phyloP scores from a whole-genome alignment of 305 asterid species.

The Petunia hybrid region DNA sequence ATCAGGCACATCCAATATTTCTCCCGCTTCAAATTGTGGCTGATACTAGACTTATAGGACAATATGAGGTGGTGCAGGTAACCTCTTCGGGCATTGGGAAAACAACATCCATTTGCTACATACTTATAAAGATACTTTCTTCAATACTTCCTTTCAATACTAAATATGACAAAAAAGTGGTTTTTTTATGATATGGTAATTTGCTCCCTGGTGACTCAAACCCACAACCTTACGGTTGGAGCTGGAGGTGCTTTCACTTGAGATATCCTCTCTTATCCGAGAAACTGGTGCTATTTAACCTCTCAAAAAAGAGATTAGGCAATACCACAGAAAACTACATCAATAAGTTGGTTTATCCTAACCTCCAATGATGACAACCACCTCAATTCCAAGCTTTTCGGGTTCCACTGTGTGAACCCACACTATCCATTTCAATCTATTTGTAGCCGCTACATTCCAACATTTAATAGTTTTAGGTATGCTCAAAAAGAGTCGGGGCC shows the following conservation, averaged over 20 bases:
- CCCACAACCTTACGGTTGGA: no score
- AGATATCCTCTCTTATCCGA: no score
- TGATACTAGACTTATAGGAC: background rate
- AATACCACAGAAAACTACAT: background rate
- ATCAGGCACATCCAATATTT: background rate
- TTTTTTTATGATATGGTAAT: no score
- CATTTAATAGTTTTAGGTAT: background rate
- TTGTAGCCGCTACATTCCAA: background rate
- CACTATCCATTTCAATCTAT: conserved; percentile 4
- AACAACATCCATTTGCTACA: background rate
- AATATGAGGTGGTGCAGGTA: background rate
- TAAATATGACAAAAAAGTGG: background rate
- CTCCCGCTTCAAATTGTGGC: conserved; percentile 3
- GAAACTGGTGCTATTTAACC: no score
- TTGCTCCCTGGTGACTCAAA: no score
- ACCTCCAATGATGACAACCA: background rate
- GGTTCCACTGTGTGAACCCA: background rate
- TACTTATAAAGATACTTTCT: background rate
- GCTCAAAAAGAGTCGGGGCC: background rate
- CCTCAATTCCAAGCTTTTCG: conserved; percentile 4
- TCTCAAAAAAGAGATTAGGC: background rate
- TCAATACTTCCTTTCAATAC: background rate
- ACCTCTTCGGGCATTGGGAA: background rate
- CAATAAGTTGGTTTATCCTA: background rate
- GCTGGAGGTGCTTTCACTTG: no score